These are phyloP conservation scores for Phoenix roebelenii DNA, from an alignment of 176 grass and related monocot genomes.

Conservation along the genomic window DNA sequence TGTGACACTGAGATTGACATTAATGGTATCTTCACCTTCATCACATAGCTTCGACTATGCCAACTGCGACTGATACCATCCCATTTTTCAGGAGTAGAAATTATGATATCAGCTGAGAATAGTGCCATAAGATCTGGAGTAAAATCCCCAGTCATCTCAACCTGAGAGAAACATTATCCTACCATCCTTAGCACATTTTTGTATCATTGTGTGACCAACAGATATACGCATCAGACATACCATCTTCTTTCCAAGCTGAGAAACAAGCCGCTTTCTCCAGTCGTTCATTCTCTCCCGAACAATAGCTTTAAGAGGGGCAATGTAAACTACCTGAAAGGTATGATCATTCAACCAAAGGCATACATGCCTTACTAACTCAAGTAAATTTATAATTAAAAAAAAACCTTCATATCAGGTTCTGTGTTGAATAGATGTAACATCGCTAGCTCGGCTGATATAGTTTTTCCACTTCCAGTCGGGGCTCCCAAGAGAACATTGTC, in stretches of 20 bases:
- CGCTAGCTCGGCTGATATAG: slow-evolving; percentile 90
- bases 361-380: slow-evolving; percentile 3
- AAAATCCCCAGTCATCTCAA: slow-evolving; percentile 98
- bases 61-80: slow-evolving; percentile 95
- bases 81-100: slow-evolving; percentile 99
- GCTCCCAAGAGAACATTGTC: slow-evolving; percentile 91
- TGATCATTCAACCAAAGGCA: slow-evolving; percentile 28
- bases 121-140: slow-evolving; percentile 89
- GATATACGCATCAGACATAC: slow-evolving; percentile 18
- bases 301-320: slow-evolving; percentile 91
- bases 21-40: slow-evolving; percentile 42
- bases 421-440: slow-evolving; percentile 96
- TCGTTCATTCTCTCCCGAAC: slow-evolving; percentile 97
- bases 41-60: slow-evolving; percentile 95
- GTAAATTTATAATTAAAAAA: not conserved
- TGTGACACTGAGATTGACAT: too few relatives aligned
- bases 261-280: slow-evolving; percentile 77
- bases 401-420: slow-evolving; percentile 90
- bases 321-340: slow-evolving; percentile 71
- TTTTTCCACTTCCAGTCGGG: slow-evolving; percentile 96
- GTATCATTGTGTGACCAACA: not conserved
- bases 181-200: slow-evolving; percentile 5
- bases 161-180: slow-evolving; percentile 34
- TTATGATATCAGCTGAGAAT: slow-evolving; percentile 91
- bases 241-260: slow-evolving; percentile 93